phyloP scores from a whole-genome alignment of 1,139 yeast genomes.

The Zygosaccharomyces pseudobailii region DNA sequence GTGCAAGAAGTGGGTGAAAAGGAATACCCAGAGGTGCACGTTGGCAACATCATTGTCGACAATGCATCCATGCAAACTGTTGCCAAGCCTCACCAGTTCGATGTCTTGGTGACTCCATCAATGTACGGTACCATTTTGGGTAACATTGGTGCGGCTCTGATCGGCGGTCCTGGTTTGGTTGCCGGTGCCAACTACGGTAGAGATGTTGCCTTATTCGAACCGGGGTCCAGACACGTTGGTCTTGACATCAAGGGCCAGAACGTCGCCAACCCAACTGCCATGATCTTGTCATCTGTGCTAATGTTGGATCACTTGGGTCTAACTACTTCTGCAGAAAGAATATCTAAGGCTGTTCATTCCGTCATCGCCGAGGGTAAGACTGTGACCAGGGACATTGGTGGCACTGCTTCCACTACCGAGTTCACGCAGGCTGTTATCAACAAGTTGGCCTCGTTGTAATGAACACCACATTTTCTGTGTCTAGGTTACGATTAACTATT shows the following conservation, averaged over 20 bases:
- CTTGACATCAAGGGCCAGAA: constrained; percentile 91
- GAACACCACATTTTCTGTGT: not conserved
- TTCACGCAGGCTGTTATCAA: constrained; percentile 52
- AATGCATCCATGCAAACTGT: constrained; percentile 99
- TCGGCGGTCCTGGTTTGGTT: constrained; percentile 98
- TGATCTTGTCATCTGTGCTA: constrained; percentile 87
- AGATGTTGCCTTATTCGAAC: constrained; percentile 97
- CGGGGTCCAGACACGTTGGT: constrained; percentile 99
- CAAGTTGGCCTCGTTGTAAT: constrained; percentile 24
- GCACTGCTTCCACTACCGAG: constrained; percentile 81
- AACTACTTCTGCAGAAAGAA: constrained; percentile 76
- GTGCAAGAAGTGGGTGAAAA: constrained; percentile 80
- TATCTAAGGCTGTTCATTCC: constrained; percentile 81
- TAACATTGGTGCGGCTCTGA: constrained; percentile 96
- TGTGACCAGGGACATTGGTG: constrained; percentile 85
- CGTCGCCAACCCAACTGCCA: constrained; percentile 97
- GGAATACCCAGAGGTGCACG: constrained; percentile 80
- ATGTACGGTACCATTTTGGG: constrained; percentile 96
- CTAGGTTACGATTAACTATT: constrained; percentile 1
- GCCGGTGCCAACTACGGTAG: constrained; percentile 99
- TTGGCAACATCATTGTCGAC: constrained; percentile 93
- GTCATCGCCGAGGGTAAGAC: constrained; percentile 84
- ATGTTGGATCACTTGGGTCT: constrained; percentile 93
- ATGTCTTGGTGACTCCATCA: constrained; percentile 96
- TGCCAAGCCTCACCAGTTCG: constrained; percentile 95